phyloP scores from a whole-genome alignment of 2,329 filamentous ascomycete species.

The Diaporthe sp. region DNA sequence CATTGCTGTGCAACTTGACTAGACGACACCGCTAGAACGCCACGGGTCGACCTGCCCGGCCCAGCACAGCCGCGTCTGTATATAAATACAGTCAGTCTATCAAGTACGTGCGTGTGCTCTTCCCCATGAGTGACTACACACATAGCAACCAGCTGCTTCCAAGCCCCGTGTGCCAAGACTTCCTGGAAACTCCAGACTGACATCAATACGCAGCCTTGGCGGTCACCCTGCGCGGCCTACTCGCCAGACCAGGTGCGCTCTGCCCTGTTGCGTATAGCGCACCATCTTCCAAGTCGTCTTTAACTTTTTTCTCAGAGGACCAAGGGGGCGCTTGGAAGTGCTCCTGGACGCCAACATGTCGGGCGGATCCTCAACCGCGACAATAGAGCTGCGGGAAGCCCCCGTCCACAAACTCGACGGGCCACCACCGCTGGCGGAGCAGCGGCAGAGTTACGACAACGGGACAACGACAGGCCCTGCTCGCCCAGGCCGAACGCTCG shows the following conservation, averaged over 20 bases:
- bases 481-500: not conserved
- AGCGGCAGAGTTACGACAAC: not conserved
- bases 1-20: not conserved
- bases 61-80: no score
- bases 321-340: not conserved
- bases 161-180: not conserved
- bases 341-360: constrained; percentile 12
- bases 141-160: not conserved
- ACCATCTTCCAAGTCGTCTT: not conserved
- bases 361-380: constrained; percentile 16
- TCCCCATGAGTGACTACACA: not conserved
- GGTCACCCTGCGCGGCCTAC: not conserved
- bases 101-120: not conserved
- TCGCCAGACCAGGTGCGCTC: not conserved
- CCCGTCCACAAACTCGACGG: constrained; percentile 11
- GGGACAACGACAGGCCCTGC: not conserved
- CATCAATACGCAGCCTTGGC: not conserved
- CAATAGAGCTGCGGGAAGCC: constrained; percentile 31
- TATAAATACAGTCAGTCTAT: not conserved
- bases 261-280: not conserved
- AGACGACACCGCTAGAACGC: not conserved
- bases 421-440: not conserved
- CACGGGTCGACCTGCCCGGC: not conserved
- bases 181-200: not conserved
- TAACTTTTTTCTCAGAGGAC: no score